Evolutionary conservation across 257 asterid species (phyloP).

Genomic region (Pogostemon cablin): DNA sequence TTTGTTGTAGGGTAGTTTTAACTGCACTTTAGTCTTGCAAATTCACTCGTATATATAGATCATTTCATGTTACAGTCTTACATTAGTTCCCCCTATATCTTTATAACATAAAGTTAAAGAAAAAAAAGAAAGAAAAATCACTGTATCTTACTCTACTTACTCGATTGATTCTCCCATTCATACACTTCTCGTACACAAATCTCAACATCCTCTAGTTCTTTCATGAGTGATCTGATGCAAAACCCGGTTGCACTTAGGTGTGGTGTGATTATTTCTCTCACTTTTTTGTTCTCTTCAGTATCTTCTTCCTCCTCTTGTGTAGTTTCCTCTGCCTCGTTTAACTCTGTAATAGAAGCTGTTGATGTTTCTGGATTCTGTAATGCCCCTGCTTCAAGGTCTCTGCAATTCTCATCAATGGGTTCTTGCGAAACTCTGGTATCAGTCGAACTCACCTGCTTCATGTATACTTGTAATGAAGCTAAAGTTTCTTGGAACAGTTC

Average conservation of each 20-base stretch:
- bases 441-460: constrained; percentile 26
- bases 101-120: neutral
- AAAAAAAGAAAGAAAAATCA: neutral
- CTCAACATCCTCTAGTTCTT: constrained; percentile 37
- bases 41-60: too few relatives aligned
- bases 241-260: constrained; percentile 42
- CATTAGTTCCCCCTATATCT: too few relatives aligned
- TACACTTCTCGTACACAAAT: constrained; percentile 35
- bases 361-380: constrained; percentile 7
- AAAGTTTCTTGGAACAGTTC: constrained; percentile 40
- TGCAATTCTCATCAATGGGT: constrained; percentile 23
- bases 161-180: constrained; percentile 33
- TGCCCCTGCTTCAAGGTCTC: constrained; percentile 47
- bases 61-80: too few relatives aligned
- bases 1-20: too few relatives aligned
- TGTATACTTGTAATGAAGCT: constrained; percentile 35
- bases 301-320: constrained; percentile 29
- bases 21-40: too few relatives aligned
- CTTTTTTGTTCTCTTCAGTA: constrained; percentile 27
- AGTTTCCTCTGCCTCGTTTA: constrained; percentile 25
- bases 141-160: neutral
- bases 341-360: constrained; percentile 11
- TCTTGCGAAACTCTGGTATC: constrained; percentile 27
- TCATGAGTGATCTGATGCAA: constrained; percentile 41
- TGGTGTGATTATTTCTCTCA: constrained; percentile 23